Evolutionary conservation across 129 eudicot species (phyloP), one percentile per base, ranked within the genome.

Genomic region (Tanacetum coccineum): DNA sequence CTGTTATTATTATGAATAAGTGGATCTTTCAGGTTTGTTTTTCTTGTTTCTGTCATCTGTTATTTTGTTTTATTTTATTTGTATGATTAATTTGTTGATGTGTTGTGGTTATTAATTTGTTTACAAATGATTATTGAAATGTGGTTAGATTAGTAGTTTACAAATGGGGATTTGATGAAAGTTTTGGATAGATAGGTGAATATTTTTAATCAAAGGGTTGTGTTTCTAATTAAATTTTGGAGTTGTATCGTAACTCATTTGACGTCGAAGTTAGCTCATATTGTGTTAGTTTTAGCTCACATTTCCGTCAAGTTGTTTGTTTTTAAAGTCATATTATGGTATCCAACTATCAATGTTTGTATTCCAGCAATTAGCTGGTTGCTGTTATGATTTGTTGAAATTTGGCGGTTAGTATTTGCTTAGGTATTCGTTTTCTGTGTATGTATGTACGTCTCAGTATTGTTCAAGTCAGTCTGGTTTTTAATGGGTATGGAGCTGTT

Each of bases 1-100:
- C 99, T 14, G 99, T 89, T 67, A 89, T 93, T 72, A 93, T 93
- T 82, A 93, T 89, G 96, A 93, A 93, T 82, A 93, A 93, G 63
- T 93, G 99, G 99, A 93, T 93, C 87, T 93, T 93, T 89, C 99
- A 93, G 99, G 98, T 77, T 39, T 36, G 8, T 54, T 59, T 19
- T 10, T 28, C 9, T 8, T 4, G 13, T 6, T 59, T 59, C 11
- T 56, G 13, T 26, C 64, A 46, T 54, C 46, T 21, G 62, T 44
- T 20, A 2, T 39, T 36, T 8, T 54, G 1, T 18, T 18, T 54
- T 8, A n/a, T n/a, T n/a, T n/a, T n/a, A n/a, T 17, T 15, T 18
- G 0, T 54, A 19, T 19, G 51, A 45, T 21, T 44, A 52, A 19
- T 63, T 45, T 18, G 15, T 48, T 48, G 6, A n/a, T 48, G 15